These are phyloP conservation scores for Aureobasidium melanogenum DNA, from an alignment of 2,329 filamentous ascomycete genomes.

Conservation along the genomic window DNA sequence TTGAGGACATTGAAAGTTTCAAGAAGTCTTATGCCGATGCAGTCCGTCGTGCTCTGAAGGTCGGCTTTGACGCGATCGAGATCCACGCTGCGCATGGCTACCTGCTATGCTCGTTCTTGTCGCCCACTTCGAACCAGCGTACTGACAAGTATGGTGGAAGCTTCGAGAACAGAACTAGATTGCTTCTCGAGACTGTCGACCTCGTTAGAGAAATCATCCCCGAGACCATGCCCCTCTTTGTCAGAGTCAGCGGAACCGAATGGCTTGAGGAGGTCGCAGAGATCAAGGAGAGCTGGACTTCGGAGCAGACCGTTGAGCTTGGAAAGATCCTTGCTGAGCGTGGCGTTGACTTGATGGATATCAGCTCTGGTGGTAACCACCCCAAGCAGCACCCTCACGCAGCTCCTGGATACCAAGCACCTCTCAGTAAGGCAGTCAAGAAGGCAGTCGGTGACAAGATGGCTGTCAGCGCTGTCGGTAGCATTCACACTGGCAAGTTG, in stretches of 20 bases:
- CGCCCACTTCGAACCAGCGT: slow-evolving; percentile 60
- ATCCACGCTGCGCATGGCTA: slow-evolving; percentile 77
- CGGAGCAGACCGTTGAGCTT: slow-evolving; percentile 55
- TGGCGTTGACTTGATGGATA: slow-evolving; percentile 76
- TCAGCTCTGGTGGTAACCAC: slow-evolving; percentile 68
- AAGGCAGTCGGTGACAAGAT: slow-evolving; percentile 63
- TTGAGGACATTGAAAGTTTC: slow-evolving; percentile 57
- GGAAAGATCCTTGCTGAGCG: slow-evolving; percentile 58
- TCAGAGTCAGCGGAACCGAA: slow-evolving; percentile 66
- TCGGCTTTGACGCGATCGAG: slow-evolving; percentile 70
- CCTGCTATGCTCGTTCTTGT: slow-evolving; percentile 61
- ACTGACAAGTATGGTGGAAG: slow-evolving; percentile 59
- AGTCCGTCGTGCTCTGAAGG: slow-evolving; percentile 43
- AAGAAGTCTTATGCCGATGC: slow-evolving; percentile 56
- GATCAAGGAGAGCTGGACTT: slow-evolving; percentile 55
- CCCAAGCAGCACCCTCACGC: slow-evolving; percentile 45
- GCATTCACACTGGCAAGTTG: slow-evolving; percentile 59
- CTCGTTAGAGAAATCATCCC: slow-evolving; percentile 55
- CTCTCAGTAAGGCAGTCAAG: slow-evolving; percentile 64
- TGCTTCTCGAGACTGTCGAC: slow-evolving; percentile 60
- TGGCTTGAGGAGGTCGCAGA: slow-evolving; percentile 58
- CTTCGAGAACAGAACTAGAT: slow-evolving; percentile 62
- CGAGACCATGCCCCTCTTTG: slow-evolving; percentile 59
- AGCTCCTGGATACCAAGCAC: slow-evolving; percentile 63
- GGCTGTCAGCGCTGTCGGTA: slow-evolving; percentile 65